Percentiles rank a stretch among this genome's conserved stretches.
phyloP scores from a whole-genome alignment of 768 basidiomycete genomes.

The Rubroboletus satanas region DNA sequence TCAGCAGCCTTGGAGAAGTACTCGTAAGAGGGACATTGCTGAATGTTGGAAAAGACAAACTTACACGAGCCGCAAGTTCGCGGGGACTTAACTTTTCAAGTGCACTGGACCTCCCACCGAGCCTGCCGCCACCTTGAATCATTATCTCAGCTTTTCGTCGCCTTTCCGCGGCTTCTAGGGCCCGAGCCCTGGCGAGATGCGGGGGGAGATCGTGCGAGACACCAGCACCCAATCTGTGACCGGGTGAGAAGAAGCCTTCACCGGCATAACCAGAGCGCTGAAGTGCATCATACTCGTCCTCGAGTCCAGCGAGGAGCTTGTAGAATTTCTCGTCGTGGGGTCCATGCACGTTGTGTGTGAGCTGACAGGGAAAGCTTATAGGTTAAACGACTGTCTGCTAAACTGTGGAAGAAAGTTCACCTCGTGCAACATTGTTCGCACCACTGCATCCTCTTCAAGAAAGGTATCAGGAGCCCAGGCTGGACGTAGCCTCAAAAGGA shows the following conservation, averaged over 20 bases:
- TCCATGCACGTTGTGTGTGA: conserved; percentile 85
- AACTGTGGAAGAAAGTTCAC: conserved; percentile 33
- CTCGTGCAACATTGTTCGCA: conserved; percentile 90
- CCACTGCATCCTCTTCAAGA: conserved; percentile 67
- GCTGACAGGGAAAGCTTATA: conserved; percentile 40
- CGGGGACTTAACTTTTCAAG: conserved; percentile 50
- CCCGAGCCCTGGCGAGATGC: conserved; percentile 60
- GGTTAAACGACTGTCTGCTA: neutral
- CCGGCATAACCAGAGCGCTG: conserved; percentile 81
- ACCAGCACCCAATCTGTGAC: conserved; percentile 62
- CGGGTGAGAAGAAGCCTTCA: conserved; percentile 85
- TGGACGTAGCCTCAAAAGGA: conserved; percentile 78
- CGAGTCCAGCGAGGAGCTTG: conserved; percentile 63
- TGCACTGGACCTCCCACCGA: conserved; percentile 51
- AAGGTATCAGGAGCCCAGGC: conserved; percentile 65
- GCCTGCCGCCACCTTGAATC: conserved; percentile 51
- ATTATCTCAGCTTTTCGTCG: conserved; percentile 44
- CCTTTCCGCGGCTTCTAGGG: conserved; percentile 78
- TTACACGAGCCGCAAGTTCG: conserved; percentile 59
- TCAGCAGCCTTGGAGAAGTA: conserved; percentile 71
- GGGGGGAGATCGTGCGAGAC: conserved; percentile 66
- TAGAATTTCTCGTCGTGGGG: conserved; percentile 87
- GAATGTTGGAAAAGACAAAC: conserved; percentile 38
- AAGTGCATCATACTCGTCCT: conserved; percentile 82
- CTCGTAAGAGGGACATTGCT: neutral